Evolutionary conservation across 2,329 filamentous ascomycete genomes (phyloP), one percentile per base, ranked within the genome.

Genomic region (Neonectria punicea): DNA sequence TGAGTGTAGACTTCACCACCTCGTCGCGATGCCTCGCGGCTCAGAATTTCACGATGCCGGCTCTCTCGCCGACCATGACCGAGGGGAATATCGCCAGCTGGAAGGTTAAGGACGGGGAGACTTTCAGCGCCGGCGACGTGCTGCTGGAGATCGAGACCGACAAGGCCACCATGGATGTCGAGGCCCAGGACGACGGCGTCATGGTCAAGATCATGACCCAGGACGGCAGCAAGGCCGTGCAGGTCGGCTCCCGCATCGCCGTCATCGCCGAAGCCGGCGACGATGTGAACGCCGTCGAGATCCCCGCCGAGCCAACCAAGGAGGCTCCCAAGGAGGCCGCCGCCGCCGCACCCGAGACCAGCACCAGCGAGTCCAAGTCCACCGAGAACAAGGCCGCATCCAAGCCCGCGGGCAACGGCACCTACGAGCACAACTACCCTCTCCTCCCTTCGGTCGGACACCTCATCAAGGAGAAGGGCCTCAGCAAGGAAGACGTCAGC

Each of bases 131-230:
- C 63, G 93, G 93, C 71, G 93, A 97, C 79, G 93, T 97, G 34
- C 86, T 97, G 56, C 89, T 97, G 65, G 93, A 97, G 81, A 96
- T 97, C 78, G 93, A 97, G 83, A 97, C 93, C 64, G 93, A 97
- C 81, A 97, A 97, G 85, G 93, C 93, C 61, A 93, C 93, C 61
- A 97, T 97, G 93, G 94, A 97, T 73, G 93, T 97, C 28, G 94
- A 97, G 84, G 93, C 93, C 44, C 93, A 96, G 82, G 93, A 97
- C 49, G 93, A 97, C 76, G 93, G 94, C 46, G 84, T 95, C 72
- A 82, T 97, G 79, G 90, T 94, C 77, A 97, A 96, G 85, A 95
- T 97, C 73, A 87, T 90, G 76, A 84, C 89, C 76, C 83, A 83
- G 47, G 91, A 94, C 76, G 93, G 93, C 58, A 86, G 86, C 78